Conservation (phyloP, 2,329 filamentous ascomycete species). For the Aspergillus candidus region DNA sequence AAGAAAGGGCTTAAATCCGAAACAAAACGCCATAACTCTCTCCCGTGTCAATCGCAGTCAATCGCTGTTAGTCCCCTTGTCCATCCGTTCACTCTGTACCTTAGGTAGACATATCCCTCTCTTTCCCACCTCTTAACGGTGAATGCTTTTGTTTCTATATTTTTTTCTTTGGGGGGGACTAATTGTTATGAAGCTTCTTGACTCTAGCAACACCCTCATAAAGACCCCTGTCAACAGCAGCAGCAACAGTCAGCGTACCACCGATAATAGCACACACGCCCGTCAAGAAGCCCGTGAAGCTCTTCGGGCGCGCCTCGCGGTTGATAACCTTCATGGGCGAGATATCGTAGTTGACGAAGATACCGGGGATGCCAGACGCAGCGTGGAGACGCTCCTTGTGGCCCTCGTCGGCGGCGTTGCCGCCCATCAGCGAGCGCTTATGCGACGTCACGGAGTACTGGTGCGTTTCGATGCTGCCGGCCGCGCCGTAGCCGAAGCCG, state of each 20-base stretch:
- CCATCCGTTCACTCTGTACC: too few relatives aligned
- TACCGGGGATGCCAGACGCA: conserved; percentile 84
- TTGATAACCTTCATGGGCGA: conserved; percentile 99
- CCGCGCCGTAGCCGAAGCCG: conserved; percentile 57
- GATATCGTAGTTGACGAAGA: conserved; percentile 99
- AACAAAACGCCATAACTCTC: too few relatives aligned
- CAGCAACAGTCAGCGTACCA: conserved; percentile 90
- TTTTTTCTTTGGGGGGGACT: conserved; percentile 12
- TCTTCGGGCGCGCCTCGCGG: conserved; percentile 81
- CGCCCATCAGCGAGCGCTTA: conserved; percentile 78
- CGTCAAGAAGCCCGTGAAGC: conserved; percentile 85
- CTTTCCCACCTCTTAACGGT: too few relatives aligned
- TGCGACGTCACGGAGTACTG: conserved; percentile 98
- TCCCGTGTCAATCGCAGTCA: too few relatives aligned
- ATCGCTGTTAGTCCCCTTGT: too few relatives aligned
- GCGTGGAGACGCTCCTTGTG: conserved; percentile 91
- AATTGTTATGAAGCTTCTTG: conserved; percentile 73
- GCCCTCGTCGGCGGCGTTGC: conserved; percentile 76
- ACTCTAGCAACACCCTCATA: conserved; percentile 82
- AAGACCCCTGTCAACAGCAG: conserved; percentile 81
- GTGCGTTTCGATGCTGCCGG: conserved; percentile 90
- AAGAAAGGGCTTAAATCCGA: too few relatives aligned
- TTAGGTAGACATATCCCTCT: too few relatives aligned
- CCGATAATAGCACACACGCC: conserved; percentile 92
- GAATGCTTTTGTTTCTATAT: background rate